A percentile compares a stretch with the other conserved stretches of the same genome.
phyloP scores from a whole-genome alignment of 1,284 basidiomycete genomes.

The Cystobasidium slooffiae region DNA sequence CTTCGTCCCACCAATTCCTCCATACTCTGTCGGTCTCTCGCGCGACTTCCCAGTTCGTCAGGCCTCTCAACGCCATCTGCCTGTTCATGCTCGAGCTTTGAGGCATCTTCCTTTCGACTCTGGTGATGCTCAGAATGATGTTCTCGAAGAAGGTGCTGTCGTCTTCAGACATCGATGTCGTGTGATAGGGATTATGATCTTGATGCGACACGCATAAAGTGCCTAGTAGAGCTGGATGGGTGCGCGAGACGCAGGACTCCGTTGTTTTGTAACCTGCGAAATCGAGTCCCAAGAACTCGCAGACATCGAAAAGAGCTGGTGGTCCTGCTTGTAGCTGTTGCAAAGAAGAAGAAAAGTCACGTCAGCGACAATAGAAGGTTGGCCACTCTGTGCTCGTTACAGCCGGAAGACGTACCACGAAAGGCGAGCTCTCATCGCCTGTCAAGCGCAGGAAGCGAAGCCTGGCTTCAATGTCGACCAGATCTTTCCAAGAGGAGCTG shows the following conservation, averaged over 20 bases:
- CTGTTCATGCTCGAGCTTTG: constrained; percentile 11
- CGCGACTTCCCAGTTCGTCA: constrained; percentile 40
- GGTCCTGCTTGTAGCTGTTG: constrained; percentile 38
- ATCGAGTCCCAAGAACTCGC: constrained; percentile 31
- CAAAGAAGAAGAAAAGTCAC: background rate
- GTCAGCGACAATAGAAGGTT: background rate
- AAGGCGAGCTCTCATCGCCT: constrained; percentile 19
- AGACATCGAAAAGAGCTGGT: constrained; percentile 32
- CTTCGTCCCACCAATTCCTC: constrained; percentile 41
- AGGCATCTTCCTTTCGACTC: constrained; percentile 21
- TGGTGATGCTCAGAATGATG: constrained; percentile 35
- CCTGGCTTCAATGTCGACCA: constrained; percentile 36
- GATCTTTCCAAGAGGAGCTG: constrained; percentile 31
- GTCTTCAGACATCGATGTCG: constrained; percentile 32
- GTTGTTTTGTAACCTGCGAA: constrained; percentile 17
- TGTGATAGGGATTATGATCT: constrained; percentile 29
- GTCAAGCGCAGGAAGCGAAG: constrained; percentile 37
- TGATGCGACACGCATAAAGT: constrained; percentile 32
- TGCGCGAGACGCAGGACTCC: background rate
- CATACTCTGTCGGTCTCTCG: constrained; percentile 36
- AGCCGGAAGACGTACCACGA: constrained; percentile 23
- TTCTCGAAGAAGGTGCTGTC: constrained; percentile 38
- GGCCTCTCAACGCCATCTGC: constrained; percentile 20
- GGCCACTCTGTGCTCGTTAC: background rate
- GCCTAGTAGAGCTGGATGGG: constrained; percentile 22